Base-by-base conservation (phyloP, 1,284 basidiomycete genomes). In the Coriolopsis trogii region DNA sequence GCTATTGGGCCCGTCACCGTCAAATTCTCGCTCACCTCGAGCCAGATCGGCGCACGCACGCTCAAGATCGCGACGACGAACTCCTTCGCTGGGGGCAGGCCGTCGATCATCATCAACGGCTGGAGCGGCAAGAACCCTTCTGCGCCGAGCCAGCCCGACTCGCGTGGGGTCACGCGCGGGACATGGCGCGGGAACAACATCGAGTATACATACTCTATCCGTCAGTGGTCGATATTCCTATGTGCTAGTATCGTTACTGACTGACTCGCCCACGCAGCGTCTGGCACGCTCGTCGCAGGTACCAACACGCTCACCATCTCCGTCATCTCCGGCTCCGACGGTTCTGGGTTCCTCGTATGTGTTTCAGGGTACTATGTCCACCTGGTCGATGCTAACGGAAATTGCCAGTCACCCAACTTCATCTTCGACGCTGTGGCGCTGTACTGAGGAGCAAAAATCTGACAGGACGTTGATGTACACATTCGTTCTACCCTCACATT, bases 141-240 rank as follows among this genome's bases (percentile, higher is more conserved):
- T 41, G 74, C 74, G 6, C 77, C 77, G n/a, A 62, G 72, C 20
- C 54, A 56, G 3, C 55, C 75, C 30, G 69, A 77, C 60, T 75
- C 74, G 37, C 67, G 75, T 61, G 52, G 39, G 41, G 49, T 55
- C 41, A 55, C 57, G 24, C 38, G 47, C 43, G 76, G 75, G 25
- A 78, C 76, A 28, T 78, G 74, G 74, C 71, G 75, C 33, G 75
- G 75, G 15, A 39, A 73, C 31, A 77, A 77, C 49, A 66, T 72
- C 69, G 66, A 74, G 46, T 76, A 73, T 73, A 50, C 68, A 70
- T 70, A 58, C 0, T 37, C 44, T 7, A 75, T 77, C 46, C 75
- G n/a, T n/a, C n/a, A n/a, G n/a, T n/a, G n/a, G n/a, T n/a, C n/a
- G n/a, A n/a, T n/a, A n/a, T n/a, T n/a, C n/a, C n/a, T n/a, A n/a